A percentile compares a stretch with the other conserved stretches of the same genome.
These are phyloP conservation scores for Phaeodactylum tricornutum DNA, from an alignment of 108 stramenopile genomes.

Conservation along the genomic window DNA sequence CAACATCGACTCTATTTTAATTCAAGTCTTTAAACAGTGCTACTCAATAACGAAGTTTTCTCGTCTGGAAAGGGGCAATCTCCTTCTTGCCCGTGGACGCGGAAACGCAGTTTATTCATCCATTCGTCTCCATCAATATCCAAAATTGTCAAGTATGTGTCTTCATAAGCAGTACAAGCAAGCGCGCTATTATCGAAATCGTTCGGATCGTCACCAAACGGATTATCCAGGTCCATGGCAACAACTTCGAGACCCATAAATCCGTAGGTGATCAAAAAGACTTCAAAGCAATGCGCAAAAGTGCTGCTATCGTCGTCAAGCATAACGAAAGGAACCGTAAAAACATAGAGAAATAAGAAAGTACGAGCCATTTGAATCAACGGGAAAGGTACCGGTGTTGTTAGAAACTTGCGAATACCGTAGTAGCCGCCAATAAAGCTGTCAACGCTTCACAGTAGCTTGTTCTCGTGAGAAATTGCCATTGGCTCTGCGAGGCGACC, in stretches of 20 bases:
- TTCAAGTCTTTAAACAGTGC: too few relatives aligned
- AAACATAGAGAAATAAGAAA: slow-evolving; percentile 15
- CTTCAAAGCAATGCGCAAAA: background rate
- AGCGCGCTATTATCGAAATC: slow-evolving; percentile 25
- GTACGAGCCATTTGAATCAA: slow-evolving; percentile 26
- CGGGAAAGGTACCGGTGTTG: slow-evolving; percentile 24
- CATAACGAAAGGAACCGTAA: slow-evolving; percentile 16
- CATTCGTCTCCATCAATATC: too few relatives aligned
- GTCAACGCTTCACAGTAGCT: slow-evolving; percentile 15
- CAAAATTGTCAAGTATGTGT: too few relatives aligned
- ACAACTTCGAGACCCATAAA: slow-evolving; percentile 32
- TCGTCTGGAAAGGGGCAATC: too few relatives aligned
- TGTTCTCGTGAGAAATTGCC: slow-evolving; percentile 8
- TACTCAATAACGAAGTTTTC: too few relatives aligned
- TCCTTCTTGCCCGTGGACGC: too few relatives aligned
- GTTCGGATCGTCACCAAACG: slow-evolving; percentile 43
- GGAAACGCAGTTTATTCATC: too few relatives aligned
- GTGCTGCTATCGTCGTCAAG: slow-evolving; percentile 2
- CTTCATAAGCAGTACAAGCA: too few relatives aligned
- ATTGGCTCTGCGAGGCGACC: slow-evolving; percentile 11
- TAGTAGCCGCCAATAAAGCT: slow-evolving; percentile 22
- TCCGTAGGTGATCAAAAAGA: slow-evolving; percentile 10
- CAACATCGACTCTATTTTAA: too few relatives aligned
- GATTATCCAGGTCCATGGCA: slow-evolving; percentile 48
- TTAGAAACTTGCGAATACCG: slow-evolving; percentile 15